phyloP scores from a whole-genome alignment of 352 stramenopile species.

The Globisporangium iwayamae region DNA sequence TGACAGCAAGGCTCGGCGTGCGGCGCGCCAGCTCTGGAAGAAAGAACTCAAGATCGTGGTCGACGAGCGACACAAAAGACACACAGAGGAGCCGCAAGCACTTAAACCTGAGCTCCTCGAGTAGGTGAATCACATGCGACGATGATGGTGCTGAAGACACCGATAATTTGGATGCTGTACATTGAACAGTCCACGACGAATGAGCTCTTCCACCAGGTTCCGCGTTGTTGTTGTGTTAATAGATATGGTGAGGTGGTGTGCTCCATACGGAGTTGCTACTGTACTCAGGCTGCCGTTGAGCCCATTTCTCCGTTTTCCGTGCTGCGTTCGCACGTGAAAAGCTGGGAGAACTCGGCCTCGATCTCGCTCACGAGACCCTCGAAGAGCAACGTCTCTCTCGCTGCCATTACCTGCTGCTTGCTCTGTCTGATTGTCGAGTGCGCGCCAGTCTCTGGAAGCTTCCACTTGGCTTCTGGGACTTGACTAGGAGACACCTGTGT shows the following conservation, averaged over 20 bases:
- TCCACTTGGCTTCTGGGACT: conserved; percentile 15
- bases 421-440: neutral
- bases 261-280: neutral
- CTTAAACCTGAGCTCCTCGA: neutral
- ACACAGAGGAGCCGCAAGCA: neutral
- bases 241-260: conserved; percentile 6
- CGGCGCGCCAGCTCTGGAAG: neutral
- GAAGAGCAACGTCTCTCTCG: conserved; percentile 5
- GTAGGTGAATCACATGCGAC: neutral
- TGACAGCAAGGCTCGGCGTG: neutral
- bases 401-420: neutral
- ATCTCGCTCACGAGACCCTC: conserved; percentile 18
- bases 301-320: neutral
- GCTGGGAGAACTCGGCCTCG: conserved; percentile 13
- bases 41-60: neutral
- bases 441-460: conserved; percentile 7
- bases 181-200: neutral
- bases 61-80: neutral
- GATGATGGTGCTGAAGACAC: too few species aligned
- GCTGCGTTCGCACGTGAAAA: conserved; percentile 11
- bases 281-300: neutral
- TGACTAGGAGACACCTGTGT: conserved; percentile 3
- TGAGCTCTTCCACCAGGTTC: neutral
- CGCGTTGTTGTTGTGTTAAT: conserved; percentile 4
- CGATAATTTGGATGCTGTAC: too few species aligned